These are phyloP conservation scores for Ophiostoma sp. DNA, from an alignment of 2,329 filamentous ascomycete genomes.

Conservation along the genomic window DNA sequence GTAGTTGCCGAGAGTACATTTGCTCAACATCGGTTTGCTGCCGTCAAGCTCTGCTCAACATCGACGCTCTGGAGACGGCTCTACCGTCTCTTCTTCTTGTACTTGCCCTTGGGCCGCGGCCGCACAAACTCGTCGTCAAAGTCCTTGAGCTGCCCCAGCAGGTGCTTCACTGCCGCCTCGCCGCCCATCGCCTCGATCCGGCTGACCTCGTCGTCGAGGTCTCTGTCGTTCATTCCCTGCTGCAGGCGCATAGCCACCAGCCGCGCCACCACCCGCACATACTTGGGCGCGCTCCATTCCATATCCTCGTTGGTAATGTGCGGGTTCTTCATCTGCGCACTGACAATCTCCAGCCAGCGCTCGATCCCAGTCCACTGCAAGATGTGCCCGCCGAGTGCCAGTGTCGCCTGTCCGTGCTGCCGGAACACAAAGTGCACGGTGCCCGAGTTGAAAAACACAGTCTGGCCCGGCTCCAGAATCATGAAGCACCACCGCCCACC, in stretches of 20 bases:
- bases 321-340: constrained; percentile 30
- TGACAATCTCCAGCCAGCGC: constrained; percentile 32
- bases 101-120: constrained; percentile 12
- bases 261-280: constrained; percentile 26
- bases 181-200: constrained; percentile 24
- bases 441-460: constrained; percentile 34
- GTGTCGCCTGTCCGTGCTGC: constrained; percentile 29
- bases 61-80: neutral
- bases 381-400: constrained; percentile 34
- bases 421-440: constrained; percentile 36
- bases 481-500: constrained; percentile 33
- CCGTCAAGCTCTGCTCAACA: neutral
- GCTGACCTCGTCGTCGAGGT: neutral
- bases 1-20: neutral
- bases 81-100: constrained; percentile 10
- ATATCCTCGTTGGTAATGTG: constrained; percentile 33
- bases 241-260: constrained; percentile 25
- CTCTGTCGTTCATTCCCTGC: neutral
- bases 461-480: constrained; percentile 34
- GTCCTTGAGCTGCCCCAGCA: constrained; percentile 24
- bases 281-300: constrained; percentile 29
- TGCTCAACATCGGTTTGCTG: too few species aligned
- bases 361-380: constrained; percentile 34
- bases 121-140: constrained; percentile 25
- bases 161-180: constrained; percentile 20